Percentiles rank a stretch among this genome's conserved stretches.
Evolutionary conservation across 2,329 filamentous ascomycete genomes (phyloP).

Genomic region (Sporothrix sp.): DNA sequence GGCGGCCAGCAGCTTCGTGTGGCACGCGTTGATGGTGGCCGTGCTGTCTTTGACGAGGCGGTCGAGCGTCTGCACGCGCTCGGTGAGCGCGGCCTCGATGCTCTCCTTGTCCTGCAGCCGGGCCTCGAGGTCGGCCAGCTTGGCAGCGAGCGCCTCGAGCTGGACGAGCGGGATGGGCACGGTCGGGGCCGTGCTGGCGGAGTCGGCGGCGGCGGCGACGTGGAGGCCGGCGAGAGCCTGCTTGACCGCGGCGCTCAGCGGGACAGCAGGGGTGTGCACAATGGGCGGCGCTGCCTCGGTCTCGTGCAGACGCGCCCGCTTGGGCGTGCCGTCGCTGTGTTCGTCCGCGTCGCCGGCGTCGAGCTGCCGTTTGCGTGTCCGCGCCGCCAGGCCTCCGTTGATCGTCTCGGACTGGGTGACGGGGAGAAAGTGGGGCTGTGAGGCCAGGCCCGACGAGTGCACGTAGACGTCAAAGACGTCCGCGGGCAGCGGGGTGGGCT

Average conservation of each 20-base stretch:
- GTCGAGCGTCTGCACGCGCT: slow-evolving; percentile 35
- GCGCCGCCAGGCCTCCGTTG: slow-evolving; percentile 9
- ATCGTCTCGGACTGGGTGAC: slow-evolving; percentile 9
- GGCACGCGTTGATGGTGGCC: slow-evolving; percentile 34
- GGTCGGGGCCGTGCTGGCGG: slow-evolving; percentile 6
- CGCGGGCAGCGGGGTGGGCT: slow-evolving; percentile 37
- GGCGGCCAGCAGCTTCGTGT: slow-evolving; percentile 39
- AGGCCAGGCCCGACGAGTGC: slow-evolving; percentile 21
- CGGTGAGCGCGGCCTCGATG: slow-evolving; percentile 21
- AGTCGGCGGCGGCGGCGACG: background rate
- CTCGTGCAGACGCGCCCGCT: slow-evolving; percentile 25
- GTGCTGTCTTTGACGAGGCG: slow-evolving; percentile 36
- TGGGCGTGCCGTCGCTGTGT: slow-evolving; percentile 18
- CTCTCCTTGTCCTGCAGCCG: slow-evolving; percentile 25
- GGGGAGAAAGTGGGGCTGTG: slow-evolving; percentile 18
- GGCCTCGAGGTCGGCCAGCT: slow-evolving; percentile 27
- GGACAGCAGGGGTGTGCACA: background rate
- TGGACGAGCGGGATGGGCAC: slow-evolving; percentile 24
- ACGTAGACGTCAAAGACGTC: slow-evolving; percentile 40
- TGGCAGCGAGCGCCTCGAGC: slow-evolving; percentile 24
- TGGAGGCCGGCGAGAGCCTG: slow-evolving; percentile 13
- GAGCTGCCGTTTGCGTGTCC: slow-evolving; percentile 31
- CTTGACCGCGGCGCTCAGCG: slow-evolving; percentile 11
- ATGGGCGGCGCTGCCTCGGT: slow-evolving; percentile 20
- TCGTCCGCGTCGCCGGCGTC: slow-evolving; percentile 8